These are phyloP conservation scores for Yamadazyma kitorensis DNA, from an alignment of 805 yeast species.

Conservation along the genomic window DNA sequence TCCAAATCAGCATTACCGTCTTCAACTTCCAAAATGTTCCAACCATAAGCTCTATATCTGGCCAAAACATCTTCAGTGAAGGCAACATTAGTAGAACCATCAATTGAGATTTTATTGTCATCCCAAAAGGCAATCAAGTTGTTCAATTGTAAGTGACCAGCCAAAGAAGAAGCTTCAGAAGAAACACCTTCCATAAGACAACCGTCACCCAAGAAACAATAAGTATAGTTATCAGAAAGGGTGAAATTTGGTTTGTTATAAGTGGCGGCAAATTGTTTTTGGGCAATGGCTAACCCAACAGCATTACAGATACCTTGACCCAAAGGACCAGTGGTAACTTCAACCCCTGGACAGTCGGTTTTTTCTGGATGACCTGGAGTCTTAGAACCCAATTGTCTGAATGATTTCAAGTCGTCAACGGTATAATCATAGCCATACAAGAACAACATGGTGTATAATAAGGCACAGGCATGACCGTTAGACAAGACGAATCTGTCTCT, in stretches of 20 bases:
- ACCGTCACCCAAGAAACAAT: slow-evolving; percentile 90
- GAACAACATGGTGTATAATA: slow-evolving; percentile 81
- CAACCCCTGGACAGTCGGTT: slow-evolving; percentile 81
- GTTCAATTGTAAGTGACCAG: slow-evolving; percentile 93
- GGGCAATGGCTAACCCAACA: slow-evolving; percentile 95
- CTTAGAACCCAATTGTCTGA: slow-evolving; percentile 86
- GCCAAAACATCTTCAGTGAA: slow-evolving; percentile 89
- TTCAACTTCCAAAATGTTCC: slow-evolving; percentile 78
- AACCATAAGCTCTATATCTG: slow-evolving; percentile 90
- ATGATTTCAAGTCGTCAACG: slow-evolving; percentile 82
- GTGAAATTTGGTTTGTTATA: slow-evolving; percentile 84
- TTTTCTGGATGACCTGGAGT: slow-evolving; percentile 98
- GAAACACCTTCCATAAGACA: slow-evolving; percentile 98
- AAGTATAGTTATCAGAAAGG: slow-evolving; percentile 73
- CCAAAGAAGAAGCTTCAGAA: slow-evolving; percentile 89
- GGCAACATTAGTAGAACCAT: slow-evolving; percentile 85
- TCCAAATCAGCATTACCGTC: slow-evolving; percentile 79
- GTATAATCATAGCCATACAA: slow-evolving; percentile 79
- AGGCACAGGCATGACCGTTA: slow-evolving; percentile 95
- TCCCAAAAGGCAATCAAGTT: slow-evolving; percentile 95
- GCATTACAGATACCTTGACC: slow-evolving; percentile 98
- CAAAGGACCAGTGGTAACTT: slow-evolving; percentile 97
- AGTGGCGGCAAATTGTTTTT: slow-evolving; percentile 85
- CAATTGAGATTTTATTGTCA: slow-evolving; percentile 95
- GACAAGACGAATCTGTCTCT: slow-evolving; percentile 94